Percentiles rank a stretch among this genome's conserved stretches.
Conservation (phyloP, 768 basidiomycete genomes). For the Rhodotorula graminis region DNA sequence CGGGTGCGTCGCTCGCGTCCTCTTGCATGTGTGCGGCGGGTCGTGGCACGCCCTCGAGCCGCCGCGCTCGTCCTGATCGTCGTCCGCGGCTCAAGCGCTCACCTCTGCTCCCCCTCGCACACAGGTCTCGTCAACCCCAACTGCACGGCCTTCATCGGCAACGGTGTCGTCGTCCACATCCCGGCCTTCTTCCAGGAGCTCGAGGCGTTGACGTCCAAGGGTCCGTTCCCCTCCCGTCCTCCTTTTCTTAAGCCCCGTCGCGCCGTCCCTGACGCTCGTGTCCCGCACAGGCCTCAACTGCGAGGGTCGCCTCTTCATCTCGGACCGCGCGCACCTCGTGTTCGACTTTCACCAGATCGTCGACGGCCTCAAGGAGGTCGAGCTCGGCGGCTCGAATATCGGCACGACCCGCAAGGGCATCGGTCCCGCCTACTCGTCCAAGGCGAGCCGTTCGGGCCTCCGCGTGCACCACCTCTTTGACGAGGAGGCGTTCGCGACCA, state of each 20-base stretch:
- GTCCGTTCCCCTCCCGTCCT: slow-evolving; percentile 52
- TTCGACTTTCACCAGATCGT: slow-evolving; percentile 99
- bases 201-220: slow-evolving; percentile 76
- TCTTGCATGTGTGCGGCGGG: background rate
- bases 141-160: slow-evolving; percentile 82
- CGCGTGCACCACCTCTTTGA: slow-evolving; percentile 85
- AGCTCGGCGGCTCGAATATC: slow-evolving; percentile 75
- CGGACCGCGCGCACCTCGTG: slow-evolving; percentile 93
- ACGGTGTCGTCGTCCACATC: slow-evolving; percentile 91
- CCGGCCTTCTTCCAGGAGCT: slow-evolving; percentile 93
- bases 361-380: slow-evolving; percentile 95
- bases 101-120: background rate
- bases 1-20: slow-evolving; percentile 57
- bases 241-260: no score
- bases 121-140: slow-evolving; percentile 77
- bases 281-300: slow-evolving; percentile 68
- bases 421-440: slow-evolving; percentile 96
- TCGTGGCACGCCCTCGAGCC: background rate
- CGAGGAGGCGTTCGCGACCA: slow-evolving; percentile 67
- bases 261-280: background rate
- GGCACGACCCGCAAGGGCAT: slow-evolving; percentile 98
- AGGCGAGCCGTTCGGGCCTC: slow-evolving; percentile 91
- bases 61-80: rapidly evolving
- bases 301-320: slow-evolving; percentile 77
- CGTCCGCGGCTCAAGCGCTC: background rate